These are phyloP conservation scores for Wickerhamomyces chambardii DNA, from an alignment of 805 yeast species.

Conservation along the genomic window DNA sequence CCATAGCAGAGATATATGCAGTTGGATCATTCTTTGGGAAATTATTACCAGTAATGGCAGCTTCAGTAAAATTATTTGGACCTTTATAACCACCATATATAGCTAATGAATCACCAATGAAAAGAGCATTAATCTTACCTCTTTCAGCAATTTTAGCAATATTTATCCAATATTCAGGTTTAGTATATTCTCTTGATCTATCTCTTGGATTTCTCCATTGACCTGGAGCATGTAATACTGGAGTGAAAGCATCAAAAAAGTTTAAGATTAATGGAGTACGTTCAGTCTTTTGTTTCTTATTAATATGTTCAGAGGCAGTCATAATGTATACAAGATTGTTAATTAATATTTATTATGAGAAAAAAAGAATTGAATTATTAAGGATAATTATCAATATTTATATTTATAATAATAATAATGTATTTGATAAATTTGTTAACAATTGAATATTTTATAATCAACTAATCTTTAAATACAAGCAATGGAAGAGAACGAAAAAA, in stretches of 20 bases:
- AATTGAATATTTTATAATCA: too few relatives aligned
- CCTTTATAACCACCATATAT: constrained; percentile 27
- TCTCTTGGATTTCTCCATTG: constrained; percentile 16
- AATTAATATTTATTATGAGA: too few relatives aligned
- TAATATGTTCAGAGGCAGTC: neutral
- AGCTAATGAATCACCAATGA: constrained; percentile 26
- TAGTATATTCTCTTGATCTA: constrained; percentile 11
- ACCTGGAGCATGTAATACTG: constrained; percentile 14
- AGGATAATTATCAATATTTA: too few relatives aligned
- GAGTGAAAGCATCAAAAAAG: constrained; percentile 14
- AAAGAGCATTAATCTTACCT: constrained; percentile 24
- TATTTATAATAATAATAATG: too few relatives aligned
- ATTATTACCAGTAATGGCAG: constrained; percentile 15
- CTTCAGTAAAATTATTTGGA: constrained; percentile 2
- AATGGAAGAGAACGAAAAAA: too few relatives aligned
- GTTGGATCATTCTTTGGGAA: constrained; percentile 28
- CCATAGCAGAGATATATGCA: constrained; percentile 27
- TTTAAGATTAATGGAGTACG: constrained; percentile 9
- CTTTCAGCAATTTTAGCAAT: constrained; percentile 23
- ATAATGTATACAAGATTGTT: too few relatives aligned
- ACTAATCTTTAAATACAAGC: too few relatives aligned
- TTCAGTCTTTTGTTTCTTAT: neutral
- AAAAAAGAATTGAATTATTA: too few relatives aligned
- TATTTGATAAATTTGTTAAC: too few relatives aligned
- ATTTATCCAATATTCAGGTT: constrained; percentile 23